phyloP scores from a whole-genome alignment of 805 yeast species.

The Kockiozyma suomiensis region DNA sequence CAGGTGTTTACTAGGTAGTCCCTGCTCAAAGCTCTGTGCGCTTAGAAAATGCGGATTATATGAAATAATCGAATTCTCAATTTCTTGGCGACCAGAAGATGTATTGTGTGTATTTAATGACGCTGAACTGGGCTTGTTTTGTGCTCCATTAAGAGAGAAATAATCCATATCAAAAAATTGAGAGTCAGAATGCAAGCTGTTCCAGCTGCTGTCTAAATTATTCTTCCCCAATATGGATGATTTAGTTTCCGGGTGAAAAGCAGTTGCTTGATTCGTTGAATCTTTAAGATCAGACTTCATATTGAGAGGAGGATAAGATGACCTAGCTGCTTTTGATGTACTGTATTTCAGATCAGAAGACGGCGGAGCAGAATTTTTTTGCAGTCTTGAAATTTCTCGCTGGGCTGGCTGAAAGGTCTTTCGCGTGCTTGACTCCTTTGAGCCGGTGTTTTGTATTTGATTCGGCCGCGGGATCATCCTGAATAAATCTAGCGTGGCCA shows the following conservation, averaged over 20 bases:
- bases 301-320: not conserved
- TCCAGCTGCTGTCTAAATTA: not conserved
- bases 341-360: not conserved
- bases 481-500: slow-evolving; percentile 5
- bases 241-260: not conserved
- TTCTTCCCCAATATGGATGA: not conserved
- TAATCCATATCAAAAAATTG: slow-evolving; percentile 12
- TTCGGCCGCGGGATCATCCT: slow-evolving; percentile 3
- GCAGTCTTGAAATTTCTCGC: not conserved
- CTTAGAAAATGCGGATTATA: too few relatives aligned
- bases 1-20: too few relatives aligned
- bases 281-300: too few relatives aligned
- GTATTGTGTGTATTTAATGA: not conserved
- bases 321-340: not conserved
- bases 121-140: not conserved
- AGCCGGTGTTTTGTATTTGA: not conserved
- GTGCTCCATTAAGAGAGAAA: not conserved
- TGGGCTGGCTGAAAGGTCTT: not conserved
- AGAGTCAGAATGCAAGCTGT: not conserved
- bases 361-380: not conserved
- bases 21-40: too few relatives aligned
- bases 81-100: not conserved
- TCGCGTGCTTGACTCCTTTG: not conserved
- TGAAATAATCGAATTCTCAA: not conserved
- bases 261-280: not conserved